Evolutionary conservation across 139 green algal species (phyloP).

Genomic region (Chlorella sp.): DNA sequence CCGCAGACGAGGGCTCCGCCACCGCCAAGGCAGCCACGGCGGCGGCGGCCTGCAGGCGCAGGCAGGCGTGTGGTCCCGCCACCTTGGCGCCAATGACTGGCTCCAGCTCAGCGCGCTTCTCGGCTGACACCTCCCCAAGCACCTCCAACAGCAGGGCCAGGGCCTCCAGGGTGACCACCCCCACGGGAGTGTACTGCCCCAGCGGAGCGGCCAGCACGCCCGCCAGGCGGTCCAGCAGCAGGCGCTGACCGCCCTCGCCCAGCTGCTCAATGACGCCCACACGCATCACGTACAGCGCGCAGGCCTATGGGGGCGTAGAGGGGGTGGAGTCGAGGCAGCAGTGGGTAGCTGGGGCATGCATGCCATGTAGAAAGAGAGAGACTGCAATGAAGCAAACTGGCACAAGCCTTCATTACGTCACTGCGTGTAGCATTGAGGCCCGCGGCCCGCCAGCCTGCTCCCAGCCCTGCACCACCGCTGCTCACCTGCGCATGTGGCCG

Average conservation of each 20-base stretch:
- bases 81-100: slow-evolving; percentile 59
- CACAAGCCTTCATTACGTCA: no score
- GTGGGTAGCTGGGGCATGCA: no score
- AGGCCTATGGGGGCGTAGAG: slow-evolving; percentile 57
- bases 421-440: no score
- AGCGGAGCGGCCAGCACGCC: slow-evolving; percentile 45
- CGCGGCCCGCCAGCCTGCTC: background rate
- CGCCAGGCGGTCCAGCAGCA: slow-evolving; percentile 69
- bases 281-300: slow-evolving; percentile 83
- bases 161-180: slow-evolving; percentile 70
- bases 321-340: background rate
- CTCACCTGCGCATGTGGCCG: slow-evolving; percentile 53
- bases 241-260: slow-evolving; percentile 68
- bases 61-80: slow-evolving; percentile 2
- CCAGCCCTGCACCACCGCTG: background rate
- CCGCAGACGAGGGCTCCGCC: slow-evolving; percentile 65
- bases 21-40: slow-evolving; percentile 71
- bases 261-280: slow-evolving; percentile 78
- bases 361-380: no score
- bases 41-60: slow-evolving; percentile 70
- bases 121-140: slow-evolving; percentile 76
- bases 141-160: slow-evolving; percentile 77
- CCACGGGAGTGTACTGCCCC: slow-evolving; percentile 50
- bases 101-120: slow-evolving; percentile 55
- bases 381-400: no score